These are phyloP conservation scores for Diaporthe amygdali DNA, from an alignment of 2,329 filamentous ascomycete species.

Conservation along the genomic window DNA sequence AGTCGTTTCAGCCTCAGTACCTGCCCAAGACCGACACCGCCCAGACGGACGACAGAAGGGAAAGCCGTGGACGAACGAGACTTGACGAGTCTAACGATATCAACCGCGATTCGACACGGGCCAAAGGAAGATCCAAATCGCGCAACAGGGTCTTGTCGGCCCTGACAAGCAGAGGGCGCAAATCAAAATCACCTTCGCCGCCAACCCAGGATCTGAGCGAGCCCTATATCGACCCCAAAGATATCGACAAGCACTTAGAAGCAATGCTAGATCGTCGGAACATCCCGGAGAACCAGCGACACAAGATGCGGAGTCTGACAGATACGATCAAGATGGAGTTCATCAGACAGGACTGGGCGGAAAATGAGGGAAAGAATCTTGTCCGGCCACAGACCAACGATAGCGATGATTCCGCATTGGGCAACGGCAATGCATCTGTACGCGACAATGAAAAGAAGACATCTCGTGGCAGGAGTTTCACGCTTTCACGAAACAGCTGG, in stretches of 20 bases:
- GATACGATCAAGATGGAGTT: slow-evolving; percentile 95
- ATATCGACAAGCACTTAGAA: slow-evolving; percentile 64
- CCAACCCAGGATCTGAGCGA: slow-evolving; percentile 52
- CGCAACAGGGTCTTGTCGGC: slow-evolving; percentile 45
- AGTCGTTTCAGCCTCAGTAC: slow-evolving; percentile 52
- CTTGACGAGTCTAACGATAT: slow-evolving; percentile 13
- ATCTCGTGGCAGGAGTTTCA: slow-evolving; percentile 79
- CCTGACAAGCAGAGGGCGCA: slow-evolving; percentile 42
- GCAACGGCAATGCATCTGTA: slow-evolving; percentile 36
- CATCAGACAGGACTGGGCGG: slow-evolving; percentile 85
- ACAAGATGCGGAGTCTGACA: slow-evolving; percentile 91
- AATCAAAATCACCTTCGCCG: slow-evolving; percentile 39
- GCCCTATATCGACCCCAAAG: slow-evolving; percentile 53
- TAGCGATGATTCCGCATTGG: slow-evolving; percentile 41
- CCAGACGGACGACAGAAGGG: slow-evolving; percentile 24
- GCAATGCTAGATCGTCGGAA: slow-evolving; percentile 82
- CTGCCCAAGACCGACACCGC: slow-evolving; percentile 29
- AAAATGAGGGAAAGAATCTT: slow-evolving; percentile 60
- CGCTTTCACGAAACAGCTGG: slow-evolving; percentile 66
- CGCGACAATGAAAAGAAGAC: slow-evolving; percentile 55
- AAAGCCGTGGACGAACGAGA: slow-evolving; percentile 26
- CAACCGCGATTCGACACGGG: slow-evolving; percentile 29
- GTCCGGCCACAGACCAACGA: slow-evolving; percentile 50
- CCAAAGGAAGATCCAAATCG: slow-evolving; percentile 46
- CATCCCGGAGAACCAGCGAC: slow-evolving; percentile 90